These are phyloP conservation scores for Rhododendron griersonianum DNA, from an alignment of 148 eudicot species.

Conservation along the genomic window DNA sequence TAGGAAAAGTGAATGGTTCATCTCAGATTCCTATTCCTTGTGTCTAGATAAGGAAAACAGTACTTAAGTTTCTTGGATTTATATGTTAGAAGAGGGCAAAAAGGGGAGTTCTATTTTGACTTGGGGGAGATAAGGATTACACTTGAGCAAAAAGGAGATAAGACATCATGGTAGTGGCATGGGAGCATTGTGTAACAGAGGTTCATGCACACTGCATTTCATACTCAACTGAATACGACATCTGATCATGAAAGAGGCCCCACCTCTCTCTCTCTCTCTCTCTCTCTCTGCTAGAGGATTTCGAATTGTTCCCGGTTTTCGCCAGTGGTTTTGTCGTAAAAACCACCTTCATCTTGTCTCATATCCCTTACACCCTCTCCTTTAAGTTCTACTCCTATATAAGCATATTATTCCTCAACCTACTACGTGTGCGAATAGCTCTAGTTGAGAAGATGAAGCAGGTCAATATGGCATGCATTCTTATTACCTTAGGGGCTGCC, in stretches of 20 bases:
- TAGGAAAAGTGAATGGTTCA: neutral
- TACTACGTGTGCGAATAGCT: neutral
- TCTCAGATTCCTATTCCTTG: neutral
- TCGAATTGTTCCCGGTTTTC: neutral
- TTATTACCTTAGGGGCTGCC: conserved; percentile 20
- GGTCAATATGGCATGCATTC: conserved; percentile 11
- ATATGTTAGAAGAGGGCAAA: neutral
- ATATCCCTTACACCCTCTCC: neutral
- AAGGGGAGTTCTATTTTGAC: neutral
- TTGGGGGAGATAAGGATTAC: neutral
- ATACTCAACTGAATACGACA: neutral
- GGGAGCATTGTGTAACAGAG: neutral
- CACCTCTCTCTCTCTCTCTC: neutral
- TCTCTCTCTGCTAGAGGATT: neutral
- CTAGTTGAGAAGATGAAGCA: conserved; percentile 4
- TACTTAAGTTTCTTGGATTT: neutral
- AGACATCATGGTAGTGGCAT: neutral
- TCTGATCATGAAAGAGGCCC: neutral
- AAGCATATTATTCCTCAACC: neutral
- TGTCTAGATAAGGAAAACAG: neutral
- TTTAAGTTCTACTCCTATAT: neutral
- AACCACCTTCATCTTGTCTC: neutral
- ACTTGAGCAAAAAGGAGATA: neutral
- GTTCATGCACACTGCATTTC: neutral
- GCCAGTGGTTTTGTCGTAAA: conserved; percentile 4